These are phyloP conservation scores for Melaleuca quinquenervia DNA, from an alignment of 345 rosid genomes.

Conservation along the genomic window DNA sequence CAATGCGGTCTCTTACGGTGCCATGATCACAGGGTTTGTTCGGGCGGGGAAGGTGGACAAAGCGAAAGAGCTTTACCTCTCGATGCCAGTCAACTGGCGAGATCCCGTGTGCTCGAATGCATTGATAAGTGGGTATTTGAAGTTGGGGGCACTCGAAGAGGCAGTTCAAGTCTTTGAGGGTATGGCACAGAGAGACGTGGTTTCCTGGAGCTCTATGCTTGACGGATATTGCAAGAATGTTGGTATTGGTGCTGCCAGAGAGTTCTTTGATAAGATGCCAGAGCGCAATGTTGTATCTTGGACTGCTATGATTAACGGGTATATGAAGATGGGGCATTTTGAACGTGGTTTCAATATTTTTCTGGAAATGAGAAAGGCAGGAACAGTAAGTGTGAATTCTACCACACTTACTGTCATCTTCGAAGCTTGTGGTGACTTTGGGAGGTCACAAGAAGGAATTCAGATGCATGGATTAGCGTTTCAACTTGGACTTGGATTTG, in stretches of 20 bases:
- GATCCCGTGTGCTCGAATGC: slow-evolving; percentile 67
- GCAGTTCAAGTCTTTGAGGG: slow-evolving; percentile 46
- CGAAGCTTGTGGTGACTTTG: slow-evolving; percentile 47
- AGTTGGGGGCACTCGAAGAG: slow-evolving; percentile 34
- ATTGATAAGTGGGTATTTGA: slow-evolving; percentile 58
- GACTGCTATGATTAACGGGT: slow-evolving; percentile 75
- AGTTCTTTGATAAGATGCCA: slow-evolving; percentile 37
- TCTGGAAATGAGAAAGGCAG: slow-evolving; percentile 46
- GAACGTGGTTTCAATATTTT: slow-evolving; percentile 54
- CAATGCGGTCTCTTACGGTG: slow-evolving; percentile 49
- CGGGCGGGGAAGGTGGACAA: slow-evolving; percentile 38
- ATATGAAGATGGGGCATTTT: slow-evolving; percentile 46
- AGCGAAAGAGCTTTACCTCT: slow-evolving; percentile 37
- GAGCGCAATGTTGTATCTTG: slow-evolving; percentile 72
- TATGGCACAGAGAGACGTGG: slow-evolving; percentile 51
- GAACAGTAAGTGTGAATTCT: slow-evolving; percentile 35
- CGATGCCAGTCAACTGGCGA: slow-evolving; percentile 35
- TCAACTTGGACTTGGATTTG: slow-evolving; percentile 37
- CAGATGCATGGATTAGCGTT: slow-evolving; percentile 54
- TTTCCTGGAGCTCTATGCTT: slow-evolving; percentile 63
- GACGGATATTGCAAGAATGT: slow-evolving; percentile 73
- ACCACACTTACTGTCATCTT: slow-evolving; percentile 49
- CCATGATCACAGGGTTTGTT: slow-evolving; percentile 70
- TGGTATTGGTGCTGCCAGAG: slow-evolving; percentile 37
- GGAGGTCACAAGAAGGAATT: slow-evolving; percentile 30